A percentile compares a stretch with the other conserved stretches of the same genome.
Conservation (phyloP, 2,329 filamentous ascomycete genomes). For the Dryadomyces quercivorus region DNA sequence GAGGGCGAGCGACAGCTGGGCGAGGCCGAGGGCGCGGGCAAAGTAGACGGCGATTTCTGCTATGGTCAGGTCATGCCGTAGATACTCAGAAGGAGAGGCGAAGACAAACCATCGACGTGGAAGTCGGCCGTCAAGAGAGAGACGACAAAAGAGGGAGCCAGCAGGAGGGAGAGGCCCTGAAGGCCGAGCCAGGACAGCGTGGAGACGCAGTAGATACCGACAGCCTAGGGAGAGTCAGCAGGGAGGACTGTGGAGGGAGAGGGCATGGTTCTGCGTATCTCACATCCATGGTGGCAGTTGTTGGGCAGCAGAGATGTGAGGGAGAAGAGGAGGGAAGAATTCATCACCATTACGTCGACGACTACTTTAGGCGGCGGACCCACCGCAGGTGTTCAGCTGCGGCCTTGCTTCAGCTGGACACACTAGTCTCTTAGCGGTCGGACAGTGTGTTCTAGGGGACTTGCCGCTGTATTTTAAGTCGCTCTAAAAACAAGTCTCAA, state of each 20-base stretch:
- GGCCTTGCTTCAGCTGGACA: too few relatives aligned
- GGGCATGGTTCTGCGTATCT: not conserved
- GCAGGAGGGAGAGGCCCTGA: slow-evolving; percentile 33
- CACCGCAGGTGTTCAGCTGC: too few relatives aligned
- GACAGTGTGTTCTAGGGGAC: not conserved
- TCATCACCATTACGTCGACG: too few relatives aligned
- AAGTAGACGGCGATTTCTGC: slow-evolving; percentile 60
- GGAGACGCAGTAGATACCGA: slow-evolving; percentile 37
- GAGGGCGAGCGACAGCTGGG: slow-evolving; percentile 51
- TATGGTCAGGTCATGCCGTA: not conserved
- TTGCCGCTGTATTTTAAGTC: too few relatives aligned
- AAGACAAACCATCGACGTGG: slow-evolving; percentile 11
- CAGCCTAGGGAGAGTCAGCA: slow-evolving; percentile 22
- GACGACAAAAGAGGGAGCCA: slow-evolving; percentile 35
- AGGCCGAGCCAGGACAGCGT: slow-evolving; percentile 38
- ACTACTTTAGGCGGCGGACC: too few relatives aligned
- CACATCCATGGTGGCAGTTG: not conserved
- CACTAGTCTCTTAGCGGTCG: not conserved
- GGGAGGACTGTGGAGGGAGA: not conserved
- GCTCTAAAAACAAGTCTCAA: too few relatives aligned
- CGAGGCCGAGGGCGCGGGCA: slow-evolving; percentile 55
- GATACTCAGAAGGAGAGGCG: not conserved
- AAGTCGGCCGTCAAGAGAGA: slow-evolving; percentile 26
- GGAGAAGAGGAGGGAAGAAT: too few relatives aligned
- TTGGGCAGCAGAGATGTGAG: not conserved